phyloP scores from a whole-genome alignment of 208 protist genomes.

The Histomonas meleagridis region DNA sequence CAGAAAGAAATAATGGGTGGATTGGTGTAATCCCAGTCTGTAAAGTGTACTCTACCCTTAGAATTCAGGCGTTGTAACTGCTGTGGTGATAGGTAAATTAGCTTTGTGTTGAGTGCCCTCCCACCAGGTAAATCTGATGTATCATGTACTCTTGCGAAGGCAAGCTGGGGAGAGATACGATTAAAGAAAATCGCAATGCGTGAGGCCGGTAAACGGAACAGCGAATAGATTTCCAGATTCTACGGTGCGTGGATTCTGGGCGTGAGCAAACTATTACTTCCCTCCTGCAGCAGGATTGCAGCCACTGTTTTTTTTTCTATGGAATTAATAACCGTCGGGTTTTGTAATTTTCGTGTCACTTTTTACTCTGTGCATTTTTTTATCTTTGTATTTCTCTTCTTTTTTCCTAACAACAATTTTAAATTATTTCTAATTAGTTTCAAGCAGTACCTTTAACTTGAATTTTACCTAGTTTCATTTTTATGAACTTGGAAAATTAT shows the following conservation, averaged over 20 bases:
- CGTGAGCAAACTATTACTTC: background rate
- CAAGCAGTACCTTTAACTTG: too few relatives aligned
- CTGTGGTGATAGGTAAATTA: background rate
- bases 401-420: too few relatives aligned
- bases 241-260: constrained; percentile 33
- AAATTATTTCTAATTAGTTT: too few relatives aligned
- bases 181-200: background rate
- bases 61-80: background rate
- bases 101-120: constrained; percentile 25
- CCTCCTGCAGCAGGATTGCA: background rate
- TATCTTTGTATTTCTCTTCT: too few relatives aligned
- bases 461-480: too few relatives aligned
- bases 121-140: background rate
- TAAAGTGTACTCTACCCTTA: constrained; percentile 35
- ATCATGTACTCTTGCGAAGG: background rate
- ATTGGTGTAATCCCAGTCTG: constrained; percentile 21
- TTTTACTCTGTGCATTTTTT: too few relatives aligned
- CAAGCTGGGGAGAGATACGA: too few relatives aligned
- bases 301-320: constrained; percentile 35
- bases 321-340: too few relatives aligned
- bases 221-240: background rate
- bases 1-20: background rate
- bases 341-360: too few relatives aligned
- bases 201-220: constrained; percentile 37
- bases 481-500: too few relatives aligned